phyloP scores from a whole-genome alignment of 225 moss, liverwort and hornwort genomes.

The Takakia lepidozioides region DNA sequence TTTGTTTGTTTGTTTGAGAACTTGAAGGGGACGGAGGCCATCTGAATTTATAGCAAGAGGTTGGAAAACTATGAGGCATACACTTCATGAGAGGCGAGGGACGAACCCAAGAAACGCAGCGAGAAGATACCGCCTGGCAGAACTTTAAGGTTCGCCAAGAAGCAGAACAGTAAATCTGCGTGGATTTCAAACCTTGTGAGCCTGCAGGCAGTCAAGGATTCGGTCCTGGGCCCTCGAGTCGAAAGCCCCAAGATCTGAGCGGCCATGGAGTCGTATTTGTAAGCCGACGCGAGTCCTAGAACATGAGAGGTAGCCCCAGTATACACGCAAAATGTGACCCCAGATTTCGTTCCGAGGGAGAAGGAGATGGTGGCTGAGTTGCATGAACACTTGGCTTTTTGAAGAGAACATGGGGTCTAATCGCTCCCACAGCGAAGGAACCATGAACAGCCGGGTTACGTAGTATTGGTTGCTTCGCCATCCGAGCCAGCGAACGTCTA shows the following conservation, averaged over 20 bases:
- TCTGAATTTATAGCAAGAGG: too few species aligned
- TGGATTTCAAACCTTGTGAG: too few species aligned
- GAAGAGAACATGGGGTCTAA: constrained; percentile 28
- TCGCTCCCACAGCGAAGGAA: constrained; percentile 40
- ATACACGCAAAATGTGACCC: neutral
- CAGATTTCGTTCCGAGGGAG: neutral
- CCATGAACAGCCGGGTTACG: constrained; percentile 33
- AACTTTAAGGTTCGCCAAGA: too few species aligned
- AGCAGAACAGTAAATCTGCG: too few species aligned
- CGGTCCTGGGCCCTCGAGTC: neutral
- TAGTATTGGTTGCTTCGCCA: constrained; percentile 56
- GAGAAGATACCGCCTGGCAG: too few species aligned
- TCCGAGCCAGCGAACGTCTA: constrained; percentile 30
- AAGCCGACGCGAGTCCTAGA: neutral
- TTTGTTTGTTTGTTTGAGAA: too few species aligned
- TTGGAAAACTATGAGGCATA: too few species aligned
- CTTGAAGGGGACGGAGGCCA: too few species aligned
- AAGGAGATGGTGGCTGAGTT: neutral
- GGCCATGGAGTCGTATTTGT: neutral
- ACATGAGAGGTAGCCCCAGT: neutral
- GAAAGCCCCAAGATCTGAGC: neutral
- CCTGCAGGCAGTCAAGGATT: neutral
- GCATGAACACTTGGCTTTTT: constrained; percentile 6
- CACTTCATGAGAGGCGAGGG: too few species aligned
- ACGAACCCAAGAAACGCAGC: too few species aligned